Evolutionary conservation across 257 asterid genomes (phyloP).

Genomic region (Eustoma russellianum): DNA sequence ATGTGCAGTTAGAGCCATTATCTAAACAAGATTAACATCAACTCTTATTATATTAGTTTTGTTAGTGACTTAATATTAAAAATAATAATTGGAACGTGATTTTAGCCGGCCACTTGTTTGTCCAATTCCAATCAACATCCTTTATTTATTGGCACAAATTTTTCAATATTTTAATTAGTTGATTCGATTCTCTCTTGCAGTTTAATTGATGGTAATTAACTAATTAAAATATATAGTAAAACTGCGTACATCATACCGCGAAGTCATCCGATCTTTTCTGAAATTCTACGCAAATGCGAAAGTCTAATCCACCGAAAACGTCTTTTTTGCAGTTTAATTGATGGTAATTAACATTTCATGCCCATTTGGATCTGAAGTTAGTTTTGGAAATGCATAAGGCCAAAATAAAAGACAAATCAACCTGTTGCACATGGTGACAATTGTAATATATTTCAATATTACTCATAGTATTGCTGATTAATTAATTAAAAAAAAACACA

Average conservation of each 20-base stretch:
- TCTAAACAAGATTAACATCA: background rate
- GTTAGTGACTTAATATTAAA: constrained; percentile 8
- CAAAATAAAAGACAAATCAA: constrained; percentile 39
- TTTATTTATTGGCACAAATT: constrained; percentile 23
- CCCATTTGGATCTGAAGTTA: constrained; percentile 21
- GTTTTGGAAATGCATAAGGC: constrained; percentile 12
- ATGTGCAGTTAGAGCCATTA: background rate
- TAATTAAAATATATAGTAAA: too few species aligned
- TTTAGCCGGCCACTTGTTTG: constrained; percentile 59
- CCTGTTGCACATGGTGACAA: constrained; percentile 9
- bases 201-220: constrained; percentile 23
- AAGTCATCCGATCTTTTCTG: too few species aligned
- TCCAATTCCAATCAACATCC: constrained; percentile 27
- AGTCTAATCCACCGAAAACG: too few species aligned
- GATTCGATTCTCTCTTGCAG: constrained; percentile 16
- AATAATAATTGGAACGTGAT: constrained; percentile 46
- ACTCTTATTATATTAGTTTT: background rate
- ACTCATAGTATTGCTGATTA: background rate
- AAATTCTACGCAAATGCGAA: too few species aligned
- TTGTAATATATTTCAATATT: constrained; percentile 5
- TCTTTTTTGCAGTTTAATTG: constrained; percentile 18
- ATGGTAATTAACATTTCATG: constrained; percentile 32
- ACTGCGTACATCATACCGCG: too few species aligned
- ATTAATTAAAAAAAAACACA: too few species aligned
- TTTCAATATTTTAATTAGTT: constrained; percentile 4